These are phyloP conservation scores for Chaetoceros tenuissimus DNA, from an alignment of 108 stramenopile genomes.

Conservation along the genomic window DNA sequence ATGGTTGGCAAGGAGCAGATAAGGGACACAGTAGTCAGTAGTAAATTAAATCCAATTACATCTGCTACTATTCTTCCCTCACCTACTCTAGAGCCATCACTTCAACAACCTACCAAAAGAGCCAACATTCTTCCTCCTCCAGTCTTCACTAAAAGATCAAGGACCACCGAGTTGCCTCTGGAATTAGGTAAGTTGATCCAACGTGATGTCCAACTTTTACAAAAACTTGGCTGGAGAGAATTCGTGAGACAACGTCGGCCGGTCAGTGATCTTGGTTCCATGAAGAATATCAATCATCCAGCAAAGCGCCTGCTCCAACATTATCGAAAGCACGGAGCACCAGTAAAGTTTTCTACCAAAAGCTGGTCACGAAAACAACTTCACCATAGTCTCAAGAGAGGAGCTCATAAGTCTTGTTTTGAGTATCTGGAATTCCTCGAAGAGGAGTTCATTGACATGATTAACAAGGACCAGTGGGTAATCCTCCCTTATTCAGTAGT, in stretches of 20 bases:
- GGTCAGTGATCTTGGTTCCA: constrained; percentile 3
- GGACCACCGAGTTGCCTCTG: no score
- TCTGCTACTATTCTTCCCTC: no score
- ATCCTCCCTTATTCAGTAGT: constrained; percentile 18
- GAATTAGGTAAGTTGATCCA: no score
- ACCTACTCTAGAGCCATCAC: no score
- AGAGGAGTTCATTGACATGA: constrained; percentile 17
- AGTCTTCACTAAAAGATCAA: no score
- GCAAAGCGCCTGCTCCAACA: constrained; percentile 11
- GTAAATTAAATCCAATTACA: no score
- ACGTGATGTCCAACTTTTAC: neutral
- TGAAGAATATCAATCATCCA: constrained; percentile 11
- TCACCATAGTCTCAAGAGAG: constrained; percentile 5
- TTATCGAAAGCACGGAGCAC: constrained; percentile 14
- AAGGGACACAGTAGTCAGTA: no score
- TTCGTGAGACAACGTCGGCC: neutral
- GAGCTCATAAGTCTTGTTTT: constrained; percentile 10
- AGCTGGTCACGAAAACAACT: constrained; percentile 3
- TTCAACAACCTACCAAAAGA: no score
- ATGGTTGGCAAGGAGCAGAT: no score
- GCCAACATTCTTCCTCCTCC: no score
- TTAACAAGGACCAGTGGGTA: constrained; percentile 17
- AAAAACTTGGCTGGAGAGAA: neutral
- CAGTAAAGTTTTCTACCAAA: constrained; percentile 15
- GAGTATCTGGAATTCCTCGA: constrained; percentile 8